phyloP scores from a whole-genome alignment of 2,329 filamentous ascomycete genomes.

The Trichoderma semiorbis region DNA sequence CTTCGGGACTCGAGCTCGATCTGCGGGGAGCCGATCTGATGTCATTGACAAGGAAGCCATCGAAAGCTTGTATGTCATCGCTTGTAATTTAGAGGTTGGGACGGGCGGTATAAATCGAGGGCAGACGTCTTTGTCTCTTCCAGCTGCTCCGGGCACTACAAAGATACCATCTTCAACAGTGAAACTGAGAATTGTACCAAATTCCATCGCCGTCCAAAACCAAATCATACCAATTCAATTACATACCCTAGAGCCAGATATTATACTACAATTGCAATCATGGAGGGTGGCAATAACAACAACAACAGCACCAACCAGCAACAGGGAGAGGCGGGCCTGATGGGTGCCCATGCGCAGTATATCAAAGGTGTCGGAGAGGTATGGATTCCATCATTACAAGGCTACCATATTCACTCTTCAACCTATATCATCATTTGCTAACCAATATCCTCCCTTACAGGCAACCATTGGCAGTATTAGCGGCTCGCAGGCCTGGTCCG shows the following conservation, averaged over 20 bases:
- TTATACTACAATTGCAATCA: conserved; percentile 20
- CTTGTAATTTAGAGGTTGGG: background rate
- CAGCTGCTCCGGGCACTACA: background rate
- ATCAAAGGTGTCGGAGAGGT: conserved; percentile 66
- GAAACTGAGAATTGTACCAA: background rate
- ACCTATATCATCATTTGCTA: background rate
- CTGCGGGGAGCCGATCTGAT: conserved; percentile 12
- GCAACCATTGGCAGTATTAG: conserved; percentile 58
- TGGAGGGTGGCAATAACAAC: conserved; percentile 28
- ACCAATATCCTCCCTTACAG: conserved; percentile 32
- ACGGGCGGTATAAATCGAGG: background rate
- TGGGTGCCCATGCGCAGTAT: conserved; percentile 64
- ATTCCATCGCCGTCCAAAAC: background rate
- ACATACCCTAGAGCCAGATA: background rate
- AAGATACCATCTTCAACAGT: background rate
- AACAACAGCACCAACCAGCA: conserved; percentile 28
- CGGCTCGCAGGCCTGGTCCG: conserved; percentile 60
- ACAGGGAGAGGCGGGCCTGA: conserved; percentile 51
- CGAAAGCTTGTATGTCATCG: conserved; percentile 21
- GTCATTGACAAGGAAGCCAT: conserved; percentile 20
- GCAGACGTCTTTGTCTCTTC: background rate
- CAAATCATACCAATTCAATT: background rate
- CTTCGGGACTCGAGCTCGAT: background rate
- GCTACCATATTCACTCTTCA: too few relatives aligned
- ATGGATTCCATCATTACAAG: conserved; percentile 17